Conservation (phyloP, 2,329 filamentous ascomycete genomes). For the Aspergillus chevalieri region DNA sequence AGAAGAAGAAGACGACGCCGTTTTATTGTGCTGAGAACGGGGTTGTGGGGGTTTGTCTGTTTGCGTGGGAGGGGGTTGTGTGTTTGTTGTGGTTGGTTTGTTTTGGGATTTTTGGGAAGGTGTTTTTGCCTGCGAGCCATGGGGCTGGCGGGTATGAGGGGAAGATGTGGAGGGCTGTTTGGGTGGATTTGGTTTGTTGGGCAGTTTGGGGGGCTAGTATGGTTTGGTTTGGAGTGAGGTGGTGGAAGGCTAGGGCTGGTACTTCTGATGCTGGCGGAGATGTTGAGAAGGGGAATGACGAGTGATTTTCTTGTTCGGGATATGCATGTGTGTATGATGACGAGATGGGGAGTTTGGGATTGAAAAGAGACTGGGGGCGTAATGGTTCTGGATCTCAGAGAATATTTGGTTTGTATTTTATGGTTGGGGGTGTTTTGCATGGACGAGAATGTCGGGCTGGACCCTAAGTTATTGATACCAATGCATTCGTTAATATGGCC, state of each 20-base stretch:
- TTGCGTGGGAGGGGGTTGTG: conserved; percentile 65
- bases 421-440: no score
- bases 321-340: neutral
- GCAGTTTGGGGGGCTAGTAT: conserved; percentile 30
- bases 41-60: conserved; percentile 29
- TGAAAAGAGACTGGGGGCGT: no score
- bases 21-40: no score
- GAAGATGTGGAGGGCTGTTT: conserved; percentile 81
- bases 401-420: no score
- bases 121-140: conserved; percentile 58
- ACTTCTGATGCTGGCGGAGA: conserved; percentile 12
- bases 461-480: no score
- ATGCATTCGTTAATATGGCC: neutral
- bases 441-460: no score
- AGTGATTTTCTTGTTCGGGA: neutral
- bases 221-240: conserved; percentile 21
- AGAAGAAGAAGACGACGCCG: conserved; percentile 3
- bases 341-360: no score
- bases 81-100: conserved; percentile 74
- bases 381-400: no score
- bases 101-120: conserved; percentile 75
- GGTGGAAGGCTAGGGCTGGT: conserved; percentile 22
- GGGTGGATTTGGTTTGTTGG: conserved; percentile 71
- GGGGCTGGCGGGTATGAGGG: conserved; percentile 24
- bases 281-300: conserved; percentile 1